Conservation (phyloP, 2,329 filamentous ascomycete genomes). For the Phyllosticta citrichinensis region DNA sequence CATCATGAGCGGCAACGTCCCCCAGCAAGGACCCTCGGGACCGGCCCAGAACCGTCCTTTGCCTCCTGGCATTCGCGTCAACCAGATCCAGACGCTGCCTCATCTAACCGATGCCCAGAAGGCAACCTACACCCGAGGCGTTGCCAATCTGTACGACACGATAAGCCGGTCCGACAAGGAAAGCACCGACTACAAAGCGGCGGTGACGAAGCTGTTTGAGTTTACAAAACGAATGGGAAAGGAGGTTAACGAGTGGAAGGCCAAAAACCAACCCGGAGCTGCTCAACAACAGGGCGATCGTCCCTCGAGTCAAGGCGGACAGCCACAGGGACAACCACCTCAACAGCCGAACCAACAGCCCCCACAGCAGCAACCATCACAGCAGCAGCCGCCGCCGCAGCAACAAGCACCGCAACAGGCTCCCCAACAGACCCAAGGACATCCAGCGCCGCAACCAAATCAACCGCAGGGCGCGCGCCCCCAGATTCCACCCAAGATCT, state of each 20-base stretch:
- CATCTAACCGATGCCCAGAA: constrained; percentile 44
- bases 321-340: constrained; percentile 15
- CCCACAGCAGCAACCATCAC: constrained; percentile 15
- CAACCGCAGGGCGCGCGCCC: constrained; percentile 12
- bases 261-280: constrained; percentile 25
- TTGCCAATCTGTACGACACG: constrained; percentile 45
- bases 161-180: constrained; percentile 40
- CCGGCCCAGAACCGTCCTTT: not conserved
- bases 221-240: constrained; percentile 13
- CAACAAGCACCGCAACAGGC: constrained; percentile 12
- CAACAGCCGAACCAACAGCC: constrained; percentile 14
- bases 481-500: constrained; percentile 23
- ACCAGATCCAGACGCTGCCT: constrained; percentile 43
- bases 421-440: constrained; percentile 14
- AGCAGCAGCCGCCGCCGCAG: constrained; percentile 15
- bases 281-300: constrained; percentile 36
- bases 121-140: constrained; percentile 43
- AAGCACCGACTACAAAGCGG: constrained; percentile 40
- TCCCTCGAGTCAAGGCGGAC: not conserved
- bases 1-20: constrained; percentile 4
- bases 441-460: constrained; percentile 22
- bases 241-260: constrained; percentile 8
- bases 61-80: constrained; percentile 35
- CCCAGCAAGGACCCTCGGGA: not conserved
- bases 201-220: constrained; percentile 41